phyloP scores from a whole-genome alignment of 257 asterid genomes.

The Nyctanthes arbortristis region DNA sequence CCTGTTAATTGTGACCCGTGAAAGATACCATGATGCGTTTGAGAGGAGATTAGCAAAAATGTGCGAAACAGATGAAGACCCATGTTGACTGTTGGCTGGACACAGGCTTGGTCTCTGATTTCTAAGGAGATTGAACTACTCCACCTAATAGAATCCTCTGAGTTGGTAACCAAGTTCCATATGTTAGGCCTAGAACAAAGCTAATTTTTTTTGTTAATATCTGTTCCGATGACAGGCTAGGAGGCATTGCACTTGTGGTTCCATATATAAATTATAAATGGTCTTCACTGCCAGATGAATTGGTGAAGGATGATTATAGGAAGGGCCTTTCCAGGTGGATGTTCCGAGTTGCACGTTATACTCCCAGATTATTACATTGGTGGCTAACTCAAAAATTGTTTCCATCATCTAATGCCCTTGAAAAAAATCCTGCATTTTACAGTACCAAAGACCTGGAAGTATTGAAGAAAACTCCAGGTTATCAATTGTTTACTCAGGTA shows the following conservation, averaged over 20 bases:
- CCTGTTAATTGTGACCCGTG: no score
- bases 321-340: slow-evolving; percentile 63
- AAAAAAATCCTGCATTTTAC: slow-evolving; percentile 65
- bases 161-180: neutral
- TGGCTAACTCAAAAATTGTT: slow-evolving; percentile 86
- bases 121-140: neutral
- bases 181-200: neutral
- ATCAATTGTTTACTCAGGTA: slow-evolving; percentile 78
- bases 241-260: slow-evolving; percentile 78
- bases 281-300: slow-evolving; percentile 72
- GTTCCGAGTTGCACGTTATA: slow-evolving; percentile 45
- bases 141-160: neutral
- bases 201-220: slow-evolving; percentile 1
- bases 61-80: neutral
- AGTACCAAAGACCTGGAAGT: slow-evolving; percentile 71
- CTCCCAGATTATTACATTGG: slow-evolving; percentile 76
- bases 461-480: slow-evolving; percentile 78
- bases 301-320: slow-evolving; percentile 68
- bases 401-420: slow-evolving; percentile 79
- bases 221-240: slow-evolving; percentile 54
- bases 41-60: neutral
- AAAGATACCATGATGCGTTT: no score
- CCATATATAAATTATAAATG: slow-evolving; percentile 80
- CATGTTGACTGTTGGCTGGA: neutral
- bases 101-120: neutral